phyloP scores from a whole-genome alignment of 192 early-diverging fungal species.

The Martensiomyces pterosporus region DNA sequence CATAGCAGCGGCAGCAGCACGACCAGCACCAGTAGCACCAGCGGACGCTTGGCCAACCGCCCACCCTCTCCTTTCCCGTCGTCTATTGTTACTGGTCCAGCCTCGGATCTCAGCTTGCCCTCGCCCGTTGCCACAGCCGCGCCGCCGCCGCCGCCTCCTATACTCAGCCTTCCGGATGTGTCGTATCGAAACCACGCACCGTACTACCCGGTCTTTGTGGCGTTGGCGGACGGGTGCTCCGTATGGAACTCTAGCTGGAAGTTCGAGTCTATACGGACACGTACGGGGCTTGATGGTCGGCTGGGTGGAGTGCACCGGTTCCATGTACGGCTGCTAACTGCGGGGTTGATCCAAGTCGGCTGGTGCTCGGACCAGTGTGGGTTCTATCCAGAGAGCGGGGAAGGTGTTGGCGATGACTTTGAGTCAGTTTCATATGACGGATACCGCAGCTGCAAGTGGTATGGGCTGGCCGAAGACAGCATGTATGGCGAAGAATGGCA shows the following conservation, averaged over 20 bases:
- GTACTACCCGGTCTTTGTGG: conserved; percentile 23
- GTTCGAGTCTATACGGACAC: conserved; percentile 35
- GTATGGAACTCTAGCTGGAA: conserved; percentile 45
- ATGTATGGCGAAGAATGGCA: conserved; percentile 41
- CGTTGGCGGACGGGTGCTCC: conserved; percentile 29
- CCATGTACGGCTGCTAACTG: conserved; percentile 32
- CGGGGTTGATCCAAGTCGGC: conserved; percentile 38
- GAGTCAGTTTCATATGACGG: conserved; percentile 45
- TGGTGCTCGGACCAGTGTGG: conserved; percentile 43
- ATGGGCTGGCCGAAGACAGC: conserved; percentile 25
- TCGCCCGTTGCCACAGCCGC: background rate
- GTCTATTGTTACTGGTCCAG: conserved; percentile 10
- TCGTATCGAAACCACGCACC: conserved; percentile 23
- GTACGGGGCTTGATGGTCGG: conserved; percentile 28
- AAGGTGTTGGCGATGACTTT: conserved; percentile 46
- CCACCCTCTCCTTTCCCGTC: conserved; percentile 26
- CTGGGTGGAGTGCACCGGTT: conserved; percentile 41
- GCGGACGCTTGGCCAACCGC: background rate
- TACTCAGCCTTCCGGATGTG: conserved; percentile 1
- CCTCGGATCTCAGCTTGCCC: background rate
- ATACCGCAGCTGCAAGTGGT: conserved; percentile 35
- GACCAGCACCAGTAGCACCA: background rate
- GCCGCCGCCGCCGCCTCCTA: conserved; percentile 6
- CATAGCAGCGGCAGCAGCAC: conserved; percentile 7
- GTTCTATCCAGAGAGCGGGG: conserved; percentile 43